These are phyloP conservation scores for Eimeria praecox DNA, from an alignment of 169 alveolate species.

Conservation along the genomic window DNA sequence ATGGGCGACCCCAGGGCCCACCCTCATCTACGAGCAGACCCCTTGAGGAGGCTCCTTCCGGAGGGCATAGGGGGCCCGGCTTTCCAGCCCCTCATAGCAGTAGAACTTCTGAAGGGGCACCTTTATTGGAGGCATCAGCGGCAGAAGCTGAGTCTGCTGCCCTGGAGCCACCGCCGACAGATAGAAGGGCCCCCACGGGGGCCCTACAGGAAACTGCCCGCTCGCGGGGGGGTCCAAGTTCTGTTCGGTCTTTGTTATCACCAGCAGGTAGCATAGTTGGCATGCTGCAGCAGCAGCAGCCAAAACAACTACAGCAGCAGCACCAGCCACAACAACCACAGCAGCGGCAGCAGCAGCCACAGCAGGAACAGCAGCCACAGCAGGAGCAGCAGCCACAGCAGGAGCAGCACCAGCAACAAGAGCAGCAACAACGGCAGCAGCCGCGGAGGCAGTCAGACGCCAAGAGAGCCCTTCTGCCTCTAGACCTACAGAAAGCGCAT, in stretches of 20 bases:
- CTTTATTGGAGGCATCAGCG: not conserved
- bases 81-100: not conserved
- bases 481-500: slow-evolving; percentile 47
- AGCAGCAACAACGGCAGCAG: slow-evolving; percentile 9
- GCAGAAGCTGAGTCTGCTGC: slow-evolving; percentile 45
- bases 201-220: slow-evolving; percentile 15
- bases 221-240: slow-evolving; percentile 22
- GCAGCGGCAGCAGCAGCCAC: not conserved
- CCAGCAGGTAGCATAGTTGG: slow-evolving; percentile 46
- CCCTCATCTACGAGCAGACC: not conserved
- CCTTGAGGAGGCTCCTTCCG: not conserved
- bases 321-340: not conserved
- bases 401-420: not conserved
- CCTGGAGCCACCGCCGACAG: slow-evolving; percentile 7
- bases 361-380: not conserved
- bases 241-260: slow-evolving; percentile 20
- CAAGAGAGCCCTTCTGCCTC: not conserved
- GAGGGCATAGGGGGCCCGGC: not conserved
- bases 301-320: not conserved
- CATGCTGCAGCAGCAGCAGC: not conserved
- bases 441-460: not conserved
- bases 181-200: slow-evolving; percentile 33
- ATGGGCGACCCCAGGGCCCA: not conserved
- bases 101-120: not conserved
- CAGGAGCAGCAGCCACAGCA: not conserved